Conservation (phyloP, 495 filamentous ascomycete species). For the Penicillium cataractarum region DNA sequence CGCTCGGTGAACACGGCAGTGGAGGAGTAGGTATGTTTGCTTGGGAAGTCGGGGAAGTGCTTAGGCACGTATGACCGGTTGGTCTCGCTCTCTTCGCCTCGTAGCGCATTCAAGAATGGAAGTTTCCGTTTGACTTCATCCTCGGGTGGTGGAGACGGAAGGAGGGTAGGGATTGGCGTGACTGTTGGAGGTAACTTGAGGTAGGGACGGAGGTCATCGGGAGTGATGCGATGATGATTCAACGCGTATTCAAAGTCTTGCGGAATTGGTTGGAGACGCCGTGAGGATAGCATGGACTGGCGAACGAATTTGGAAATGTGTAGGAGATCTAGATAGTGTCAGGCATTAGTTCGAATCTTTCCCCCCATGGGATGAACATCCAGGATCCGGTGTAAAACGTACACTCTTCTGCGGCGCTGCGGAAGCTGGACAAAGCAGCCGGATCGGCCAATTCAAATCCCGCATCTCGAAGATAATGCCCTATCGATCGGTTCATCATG, state of each 20-base stretch:
- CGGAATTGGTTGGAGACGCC: constrained; percentile 65
- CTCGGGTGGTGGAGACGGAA: constrained; percentile 52
- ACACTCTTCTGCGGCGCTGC: constrained; percentile 66
- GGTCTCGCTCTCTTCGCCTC: constrained; percentile 52
- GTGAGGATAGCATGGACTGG: constrained; percentile 61
- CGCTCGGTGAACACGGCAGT: constrained; percentile 68
- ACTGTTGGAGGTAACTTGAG: constrained; percentile 41
- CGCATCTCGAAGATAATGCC: constrained; percentile 51
- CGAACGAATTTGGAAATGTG: constrained; percentile 58
- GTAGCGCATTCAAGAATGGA: constrained; percentile 58
- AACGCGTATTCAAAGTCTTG: constrained; percentile 72
- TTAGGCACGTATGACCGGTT: constrained; percentile 60
- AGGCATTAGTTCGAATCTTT: constrained; percentile 23
- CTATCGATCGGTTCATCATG: constrained; percentile 61
- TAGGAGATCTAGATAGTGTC: constrained; percentile 54
- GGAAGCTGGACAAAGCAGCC: constrained; percentile 61
- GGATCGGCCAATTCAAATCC: constrained; percentile 64
- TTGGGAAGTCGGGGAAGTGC: constrained; percentile 71
- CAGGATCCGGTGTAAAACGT: constrained; percentile 27
- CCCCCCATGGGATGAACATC: background rate
- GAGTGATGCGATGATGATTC: constrained; percentile 34
- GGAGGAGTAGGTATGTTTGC: constrained; percentile 71
- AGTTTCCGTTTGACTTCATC: constrained; percentile 43
- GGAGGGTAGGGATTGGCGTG: constrained; percentile 34
- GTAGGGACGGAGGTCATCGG: constrained; percentile 45